Evolutionary conservation across 768 basidiomycete genomes (phyloP).

Genomic region (Xanthoconium purpureum): DNA sequence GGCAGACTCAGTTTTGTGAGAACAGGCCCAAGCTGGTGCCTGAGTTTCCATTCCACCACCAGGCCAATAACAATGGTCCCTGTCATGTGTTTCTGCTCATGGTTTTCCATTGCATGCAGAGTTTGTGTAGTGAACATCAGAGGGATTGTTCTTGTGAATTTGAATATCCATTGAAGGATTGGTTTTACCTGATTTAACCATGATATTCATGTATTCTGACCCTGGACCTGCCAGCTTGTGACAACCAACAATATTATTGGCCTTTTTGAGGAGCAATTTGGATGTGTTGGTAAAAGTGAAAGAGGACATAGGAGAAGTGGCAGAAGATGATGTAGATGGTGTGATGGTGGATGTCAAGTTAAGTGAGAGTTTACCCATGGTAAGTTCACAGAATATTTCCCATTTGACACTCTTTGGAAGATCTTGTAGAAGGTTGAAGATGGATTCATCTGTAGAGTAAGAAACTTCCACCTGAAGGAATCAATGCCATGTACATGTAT

Average conservation of each 20-base stretch:
- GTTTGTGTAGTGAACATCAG: background rate
- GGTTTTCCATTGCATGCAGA: accelerated
- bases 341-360: background rate
- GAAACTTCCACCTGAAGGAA: background rate
- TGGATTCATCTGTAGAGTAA: background rate
- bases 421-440: background rate
- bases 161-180: too few relatives aligned
- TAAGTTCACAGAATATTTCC: background rate
- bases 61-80: background rate
- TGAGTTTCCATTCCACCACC: background rate
- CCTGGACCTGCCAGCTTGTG: too few relatives aligned
- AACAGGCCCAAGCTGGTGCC: background rate
- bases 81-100: background rate
- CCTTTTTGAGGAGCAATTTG: too few relatives aligned
- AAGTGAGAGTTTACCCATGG: background rate
- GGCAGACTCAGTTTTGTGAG: background rate
- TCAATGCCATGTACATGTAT: background rate
- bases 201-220: too few relatives aligned
- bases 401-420: background rate
- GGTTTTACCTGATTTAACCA: too few relatives aligned
- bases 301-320: too few relatives aligned
- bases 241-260: too few relatives aligned
- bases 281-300: too few relatives aligned
- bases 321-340: too few relatives aligned
- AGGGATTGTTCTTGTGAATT: background rate